Evolutionary conservation across 495 filamentous ascomycete genomes (phyloP), one percentile per base, ranked within the genome.

Genomic region (Neurospora sp.): DNA sequence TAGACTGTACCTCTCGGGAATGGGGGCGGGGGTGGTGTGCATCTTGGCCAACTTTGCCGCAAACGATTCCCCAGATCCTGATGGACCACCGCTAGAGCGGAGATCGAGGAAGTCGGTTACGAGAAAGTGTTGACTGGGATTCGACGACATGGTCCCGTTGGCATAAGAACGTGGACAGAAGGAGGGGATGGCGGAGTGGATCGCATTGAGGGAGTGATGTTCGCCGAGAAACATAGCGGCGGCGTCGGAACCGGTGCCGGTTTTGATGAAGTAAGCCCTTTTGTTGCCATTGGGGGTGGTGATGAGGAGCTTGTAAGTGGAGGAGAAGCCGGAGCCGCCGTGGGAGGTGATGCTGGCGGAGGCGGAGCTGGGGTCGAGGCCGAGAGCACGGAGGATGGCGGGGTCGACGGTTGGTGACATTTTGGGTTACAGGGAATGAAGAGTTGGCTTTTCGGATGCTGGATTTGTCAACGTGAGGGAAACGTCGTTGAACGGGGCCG

Each of bases 211-310:
- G 20, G 93, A 96, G 70, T 88, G 87, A 81, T 92, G 91, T 84
- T 98, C 95, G 40, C 94, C 93, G 84, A 70, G 84, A 79, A 97
- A 97, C 93, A 97, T 97, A 44, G 90, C 79, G 72, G 88, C 86
- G 27, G 93, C 89, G 14, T 89, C 85, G 40, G 83, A 75, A 4
- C 91, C 91, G 11, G 83, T 82, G 3, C 90, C 92, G 0, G 89
- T 95, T 81, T 98, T 97, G 79, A 97, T 85, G 78, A 98, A 98
- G 82, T 89, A 95, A 14, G 84, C 83, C 39, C 88, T 87, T 42
- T 89, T 84, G 76, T 85, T 82, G 49, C 89, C 88, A 42, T 87
- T 75, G 40, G 78, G 80, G 39, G 82, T 79, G 41, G 88, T 87
- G 44, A 83, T 88, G 18, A 72, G 60, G 37, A 98, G 87, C 72